Base-by-base conservation (phyloP, 164 flowering plant genomes). In the Umbilicus rupestris region DNA sequence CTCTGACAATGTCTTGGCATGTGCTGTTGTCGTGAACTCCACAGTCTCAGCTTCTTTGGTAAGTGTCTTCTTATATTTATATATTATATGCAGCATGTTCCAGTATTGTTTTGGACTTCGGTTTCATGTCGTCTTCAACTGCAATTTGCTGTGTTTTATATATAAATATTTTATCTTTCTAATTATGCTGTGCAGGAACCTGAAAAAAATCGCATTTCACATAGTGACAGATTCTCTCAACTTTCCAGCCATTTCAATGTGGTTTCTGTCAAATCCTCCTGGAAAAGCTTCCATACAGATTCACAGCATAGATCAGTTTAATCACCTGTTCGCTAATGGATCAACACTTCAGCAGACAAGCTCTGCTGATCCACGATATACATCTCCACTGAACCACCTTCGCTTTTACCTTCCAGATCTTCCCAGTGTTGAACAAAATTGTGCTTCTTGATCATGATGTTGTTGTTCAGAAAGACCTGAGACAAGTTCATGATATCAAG, bases 391-490 rank as follows among this genome's bases (percentile, higher is more conserved):
- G 65, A 87, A 92, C 78, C 88, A 88, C 75, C 89, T 88, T 24
- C 90, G 94, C 0, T 88, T 95, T 69, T 86, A 87, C 78, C 79
- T 95, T 22, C 96, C 97, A 16, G 87, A 92, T 92, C 55, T 95
- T 89, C 73, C 97, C 99, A 41, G 58, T 14, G 33, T 74, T 92
- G 73, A 68, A 86, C 58, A 90, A 84, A 79, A 76, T 95, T 70
- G 81, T 95, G 71, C 78, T 92, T 50, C 84, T 95, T 68, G 97
- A 92, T 69, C 97, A 95, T 78, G 99, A 95, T 78, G 97, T 95
- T 79, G 97, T 92, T 65, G 99, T 92, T 33, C 89, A 82, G 77
- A 81, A 75, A 75, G 97, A 95, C 78, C 75, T 95, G 50, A 75
- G 75, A 44, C 70, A 66, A 31, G 82, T 95, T 63, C 92, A 96